Percentiles rank a stretch among this genome's conserved stretches.
These are phyloP conservation scores for Cyclotella distinguenda DNA, from an alignment of 108 stramenopile species.

Conservation along the genomic window DNA sequence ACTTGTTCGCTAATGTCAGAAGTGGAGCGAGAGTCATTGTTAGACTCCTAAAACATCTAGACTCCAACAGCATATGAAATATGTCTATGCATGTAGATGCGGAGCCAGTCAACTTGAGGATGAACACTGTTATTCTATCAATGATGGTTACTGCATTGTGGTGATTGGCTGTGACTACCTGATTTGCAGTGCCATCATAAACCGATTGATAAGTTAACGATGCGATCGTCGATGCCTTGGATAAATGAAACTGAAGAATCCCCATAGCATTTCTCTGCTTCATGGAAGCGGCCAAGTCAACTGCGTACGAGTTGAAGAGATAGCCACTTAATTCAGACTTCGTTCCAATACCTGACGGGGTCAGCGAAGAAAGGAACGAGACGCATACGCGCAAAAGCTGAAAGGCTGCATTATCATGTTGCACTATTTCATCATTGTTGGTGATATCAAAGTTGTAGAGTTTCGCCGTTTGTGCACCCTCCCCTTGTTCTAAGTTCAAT, in stretches of 20 bases:
- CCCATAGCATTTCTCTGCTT: conserved; percentile 30
- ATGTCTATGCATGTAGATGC: conserved; percentile 25
- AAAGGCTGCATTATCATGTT: conserved; percentile 10
- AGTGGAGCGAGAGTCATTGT: conserved; percentile 41
- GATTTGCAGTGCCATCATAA: conserved; percentile 17
- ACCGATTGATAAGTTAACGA: conserved; percentile 35
- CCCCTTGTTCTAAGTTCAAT: conserved; percentile 26
- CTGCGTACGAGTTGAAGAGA: conserved; percentile 1
- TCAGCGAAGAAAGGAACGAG: conserved; percentile 19
- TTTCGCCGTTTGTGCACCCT: too few relatives aligned
- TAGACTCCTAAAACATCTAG: conserved; percentile 23
- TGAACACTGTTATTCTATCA: conserved; percentile 17
- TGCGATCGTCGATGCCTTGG: conserved; percentile 26
- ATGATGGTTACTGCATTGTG: conserved; percentile 30
- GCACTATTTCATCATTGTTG: neutral
- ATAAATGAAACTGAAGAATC: conserved; percentile 20
- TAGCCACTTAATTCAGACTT: conserved; percentile 5
- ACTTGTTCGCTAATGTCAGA: conserved; percentile 13
- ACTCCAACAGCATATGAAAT: conserved; percentile 24
- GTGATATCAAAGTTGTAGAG: too few relatives aligned
- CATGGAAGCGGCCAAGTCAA: conserved; percentile 32
- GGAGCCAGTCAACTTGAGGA: conserved; percentile 27
- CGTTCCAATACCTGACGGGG: conserved; percentile 10
- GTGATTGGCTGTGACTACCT: conserved; percentile 20
- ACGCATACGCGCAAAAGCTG: conserved; percentile 22